phyloP scores from a whole-genome alignment of 495 filamentous ascomycete species.

The Polyplosphaeria fusca region DNA sequence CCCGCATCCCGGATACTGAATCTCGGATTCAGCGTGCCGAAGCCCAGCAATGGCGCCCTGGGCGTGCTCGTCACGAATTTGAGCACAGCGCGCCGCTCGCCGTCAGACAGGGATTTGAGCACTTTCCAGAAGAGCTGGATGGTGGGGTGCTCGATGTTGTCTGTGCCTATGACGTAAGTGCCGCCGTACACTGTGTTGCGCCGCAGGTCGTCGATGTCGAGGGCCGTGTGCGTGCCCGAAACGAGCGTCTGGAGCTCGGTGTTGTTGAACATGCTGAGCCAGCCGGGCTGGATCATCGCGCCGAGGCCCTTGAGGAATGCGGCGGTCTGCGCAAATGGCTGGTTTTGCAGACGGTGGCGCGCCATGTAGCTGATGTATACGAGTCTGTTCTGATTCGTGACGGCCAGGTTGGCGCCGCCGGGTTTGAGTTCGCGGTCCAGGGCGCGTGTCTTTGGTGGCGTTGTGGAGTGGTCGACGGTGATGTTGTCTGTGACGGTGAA shows the following conservation, averaged over 20 bases:
- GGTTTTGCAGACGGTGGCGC: slow-evolving; percentile 75
- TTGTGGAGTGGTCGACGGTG: slow-evolving; percentile 47
- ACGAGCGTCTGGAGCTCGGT: slow-evolving; percentile 88
- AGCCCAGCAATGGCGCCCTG: slow-evolving; percentile 86
- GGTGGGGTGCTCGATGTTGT: slow-evolving; percentile 78
- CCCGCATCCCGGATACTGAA: slow-evolving; percentile 92
- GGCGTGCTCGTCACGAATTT: slow-evolving; percentile 96
- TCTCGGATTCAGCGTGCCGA: slow-evolving; percentile 75
- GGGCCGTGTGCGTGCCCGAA: slow-evolving; percentile 76
- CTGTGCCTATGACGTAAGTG: slow-evolving; percentile 81
- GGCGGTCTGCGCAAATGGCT: slow-evolving; percentile 72
- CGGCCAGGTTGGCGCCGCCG: slow-evolving; percentile 69
- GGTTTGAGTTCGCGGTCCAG: slow-evolving; percentile 72
- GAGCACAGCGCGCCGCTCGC: slow-evolving; percentile 77
- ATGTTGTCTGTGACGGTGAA: slow-evolving; percentile 87
- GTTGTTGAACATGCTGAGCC: slow-evolving; percentile 99
- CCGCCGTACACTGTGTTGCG: slow-evolving; percentile 83
- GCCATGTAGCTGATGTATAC: slow-evolving; percentile 94
- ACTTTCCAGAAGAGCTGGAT: slow-evolving; percentile 90
- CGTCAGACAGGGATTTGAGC: slow-evolving; percentile 69
- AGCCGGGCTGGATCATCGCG: slow-evolving; percentile 83
- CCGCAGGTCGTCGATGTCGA: slow-evolving; percentile 85
- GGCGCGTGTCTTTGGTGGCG: slow-evolving; percentile 45
- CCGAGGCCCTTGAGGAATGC: slow-evolving; percentile 84
- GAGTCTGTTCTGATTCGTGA: slow-evolving; percentile 86